Base-by-base conservation (phyloP, 73 alveolate species). In the Uronychia binucleata region DNA sequence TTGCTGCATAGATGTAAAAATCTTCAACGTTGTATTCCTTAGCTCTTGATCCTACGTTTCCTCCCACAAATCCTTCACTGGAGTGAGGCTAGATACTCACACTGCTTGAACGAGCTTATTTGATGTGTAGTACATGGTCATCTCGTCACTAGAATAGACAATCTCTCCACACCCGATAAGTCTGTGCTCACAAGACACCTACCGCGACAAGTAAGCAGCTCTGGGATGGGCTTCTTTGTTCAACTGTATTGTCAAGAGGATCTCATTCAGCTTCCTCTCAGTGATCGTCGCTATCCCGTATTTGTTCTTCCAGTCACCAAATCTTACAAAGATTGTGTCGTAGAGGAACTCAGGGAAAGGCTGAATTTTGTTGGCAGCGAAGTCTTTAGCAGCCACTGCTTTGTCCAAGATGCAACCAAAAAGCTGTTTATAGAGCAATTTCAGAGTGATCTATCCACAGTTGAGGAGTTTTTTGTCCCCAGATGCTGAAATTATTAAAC, bases 231-330 rank as follows among this genome's bases (percentile, higher is more conserved):
- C 67, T 11, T 46, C 67, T 46, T 19, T 46, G 67, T 78, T 78
- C 31, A 31, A 26, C 0, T 5, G 33, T 0, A 78, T 33, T 26
- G 84, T 78, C 1, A 34, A 33, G 1, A 78, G 32, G 31, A 78
- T 58, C 33, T 78, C 84, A 5, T 78, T 78, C 0, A 78, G 34
- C 75, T 78, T 78, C 29, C 75, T 0, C 26, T 78, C 84, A 30
- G 84, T 78, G 29, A 78, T 35, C 32, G 32, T 78, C 14, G 84
- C 75, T 5, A 78, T 78, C 32, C 84, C 84, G 32, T 78, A 78
- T 31, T 78, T 78, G 26, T 78, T 78, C 67, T 46, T 46, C 19
- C 19, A 46, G 67, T 19, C 67, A 46, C 19, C 5, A 19, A 11
- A 5, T 46, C 67, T 46, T 46, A 46, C 67, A 46, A 46, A 46